Base-by-base conservation (phyloP, 2,329 filamentous ascomycete genomes). In the Teratosphaeriaceae sp. region DNA sequence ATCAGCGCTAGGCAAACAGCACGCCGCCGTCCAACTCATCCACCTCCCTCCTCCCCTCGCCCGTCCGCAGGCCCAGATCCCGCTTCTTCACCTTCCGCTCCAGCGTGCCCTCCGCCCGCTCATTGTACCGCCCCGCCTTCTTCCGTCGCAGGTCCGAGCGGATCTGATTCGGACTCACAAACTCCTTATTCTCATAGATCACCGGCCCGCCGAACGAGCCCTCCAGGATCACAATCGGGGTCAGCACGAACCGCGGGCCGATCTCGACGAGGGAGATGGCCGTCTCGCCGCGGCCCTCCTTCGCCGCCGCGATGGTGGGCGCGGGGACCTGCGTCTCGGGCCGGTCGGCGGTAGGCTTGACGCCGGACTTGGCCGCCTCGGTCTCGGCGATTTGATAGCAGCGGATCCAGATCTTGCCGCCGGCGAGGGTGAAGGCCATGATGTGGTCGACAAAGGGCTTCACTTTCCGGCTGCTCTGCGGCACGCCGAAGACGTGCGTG, bases 151-250 rank as follows among this genome's bases (percentile, higher is more conserved):
- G 66, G 51, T 97, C 92, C 30, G 87, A 75, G 53, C 92, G 77
- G 51, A 97, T 80, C 68, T 96, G 57, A 77, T 98, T 98, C 8
- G 92, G 92, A 54, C 85, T 92, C 42, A 98, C 86, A 58, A 95
- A 98, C 65, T 95, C 84, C 74, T 88, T 92, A 72, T 97, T 97
- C 73, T 97, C 88, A 69, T 94, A 98, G 60, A 98, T 94, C 52
- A 97, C 88, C 2, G 92, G 90, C 0, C 92, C 92, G 42, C 90
- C 90, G 56, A 98, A 97, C 48, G 85, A 89, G 33, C 88, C 88
- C 64, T 98, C 92, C 56, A 94, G 81, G 53, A 97, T 95, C 44
- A 97, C 82, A 52, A 96, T 96, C 1, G 92, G 90, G 20, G 88
- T 96, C 39, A 96, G 72, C 22, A 96, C 88, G 55, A 96, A 90